Evolutionary conservation across 768 basidiomycete genomes (phyloP).

Genomic region (Boletellus ananas): DNA sequence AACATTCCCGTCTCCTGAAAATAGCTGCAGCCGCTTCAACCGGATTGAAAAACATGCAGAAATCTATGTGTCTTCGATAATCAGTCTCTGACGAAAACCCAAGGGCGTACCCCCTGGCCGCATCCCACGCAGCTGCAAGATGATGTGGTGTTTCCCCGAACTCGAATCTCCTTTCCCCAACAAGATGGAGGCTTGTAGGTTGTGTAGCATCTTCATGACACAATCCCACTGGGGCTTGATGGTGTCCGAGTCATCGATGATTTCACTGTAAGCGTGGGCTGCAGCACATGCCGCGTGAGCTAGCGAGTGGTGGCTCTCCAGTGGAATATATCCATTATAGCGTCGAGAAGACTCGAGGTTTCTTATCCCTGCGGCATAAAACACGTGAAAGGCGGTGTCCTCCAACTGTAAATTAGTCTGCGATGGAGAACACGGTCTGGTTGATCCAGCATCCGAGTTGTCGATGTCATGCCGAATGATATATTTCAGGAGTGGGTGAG

Average conservation of each 20-base stretch:
- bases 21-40: conserved; percentile 43
- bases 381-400: too few relatives aligned
- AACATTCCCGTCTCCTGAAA: conserved; percentile 21
- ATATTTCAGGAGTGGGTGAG: too few relatives aligned
- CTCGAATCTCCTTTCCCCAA: too few relatives aligned
- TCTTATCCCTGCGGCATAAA: too few relatives aligned
- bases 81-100: not conserved
- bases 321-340: too few relatives aligned
- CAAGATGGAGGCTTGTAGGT: not conserved
- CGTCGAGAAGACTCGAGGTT: too few relatives aligned
- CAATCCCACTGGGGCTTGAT: not conserved
- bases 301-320: not conserved
- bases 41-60: conserved; percentile 34
- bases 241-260: not conserved
- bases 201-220: conserved; percentile 5
- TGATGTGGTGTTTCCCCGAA: not conserved
- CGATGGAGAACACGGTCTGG: too few relatives aligned
- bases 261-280: not conserved
- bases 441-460: too few relatives aligned
- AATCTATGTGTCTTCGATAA: conserved; percentile 28
- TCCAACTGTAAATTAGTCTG: too few relatives aligned
- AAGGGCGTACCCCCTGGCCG: not conserved
- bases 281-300: not conserved
- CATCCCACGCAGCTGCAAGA: conserved; percentile 1
- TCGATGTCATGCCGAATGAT: too few relatives aligned